Base-by-base conservation (phyloP, 169 alveolate genomes). In the Cryptosporidium felis region DNA sequence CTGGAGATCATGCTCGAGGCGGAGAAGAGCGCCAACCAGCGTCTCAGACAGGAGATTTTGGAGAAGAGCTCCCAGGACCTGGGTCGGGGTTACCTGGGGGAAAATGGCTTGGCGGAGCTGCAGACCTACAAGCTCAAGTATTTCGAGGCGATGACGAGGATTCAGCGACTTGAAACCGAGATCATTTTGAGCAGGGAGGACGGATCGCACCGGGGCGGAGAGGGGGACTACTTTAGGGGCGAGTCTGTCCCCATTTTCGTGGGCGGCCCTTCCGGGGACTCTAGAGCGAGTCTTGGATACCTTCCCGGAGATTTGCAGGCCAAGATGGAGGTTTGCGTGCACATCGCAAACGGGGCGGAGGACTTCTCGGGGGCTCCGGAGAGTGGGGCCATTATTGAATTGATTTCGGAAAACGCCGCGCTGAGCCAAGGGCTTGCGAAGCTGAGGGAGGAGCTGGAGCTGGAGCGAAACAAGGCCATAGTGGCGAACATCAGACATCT, bases 1-100 rank as follows among this genome's bases (percentile, higher is more conserved):
- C 42, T 53, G 10, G 85, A 74, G 56, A 56, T 56, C 21, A 53
- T 74, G 67, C 36, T 74, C 3, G 85, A 74, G 21, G 85, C 85
- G 0, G 85, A 74, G 36, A 74, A 41, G 28, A 36, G 16, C 56
- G 85, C 85, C 10, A 56, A 53, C 23, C 38, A 36, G 30, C 51
- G 16, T 23, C 61, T 74, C 28, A 74, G 40, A 34, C 56, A 56
- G 32, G 85, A 74, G 41, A 23, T 74, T 23, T 36, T 38, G 21
- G 62, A 45, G 28, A 65, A 65, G 18, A 65, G 1, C 9, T 30
- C 16, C 26, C 14, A 51, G 21, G 59, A 51, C 21, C 21, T 34
- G 16, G 32, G 59, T 16, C 26, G 51, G 23, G 59, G 74, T 21
- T 47, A 16, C 23, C 12, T 40, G 12, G 85, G 67, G 32, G 46